phyloP scores from a whole-genome alignment of 495 filamentous ascomycete genomes.

The Neurospora sp. region DNA sequence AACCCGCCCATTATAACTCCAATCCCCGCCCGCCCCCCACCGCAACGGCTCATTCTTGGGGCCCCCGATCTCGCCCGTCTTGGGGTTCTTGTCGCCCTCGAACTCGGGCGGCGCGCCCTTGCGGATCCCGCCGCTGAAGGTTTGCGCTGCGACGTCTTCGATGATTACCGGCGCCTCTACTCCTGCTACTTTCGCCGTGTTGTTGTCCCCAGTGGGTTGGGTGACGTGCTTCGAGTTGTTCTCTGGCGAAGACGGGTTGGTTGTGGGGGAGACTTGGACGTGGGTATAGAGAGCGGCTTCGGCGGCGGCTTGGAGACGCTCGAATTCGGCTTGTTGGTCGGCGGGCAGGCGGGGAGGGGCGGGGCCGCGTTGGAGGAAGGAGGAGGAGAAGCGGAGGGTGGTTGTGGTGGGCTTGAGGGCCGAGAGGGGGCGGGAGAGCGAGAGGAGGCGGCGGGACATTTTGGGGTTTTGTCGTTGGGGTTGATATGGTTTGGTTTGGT shows the following conservation, averaged over 20 bases:
- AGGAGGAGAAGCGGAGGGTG: conserved; percentile 14
- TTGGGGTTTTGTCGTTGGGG: background rate
- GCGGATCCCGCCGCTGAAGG: conserved; percentile 30
- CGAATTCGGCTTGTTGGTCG: conserved; percentile 86
- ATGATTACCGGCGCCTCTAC: no score
- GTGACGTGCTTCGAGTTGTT: background rate
- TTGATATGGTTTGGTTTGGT: background rate
- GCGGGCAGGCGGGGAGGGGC: conserved; percentile 76
- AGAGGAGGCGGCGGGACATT: conserved; percentile 11
- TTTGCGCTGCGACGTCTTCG: conserved; percentile 4
- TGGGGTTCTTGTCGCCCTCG: conserved; percentile 83
- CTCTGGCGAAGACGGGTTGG: no score
- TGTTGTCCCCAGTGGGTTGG: no score
- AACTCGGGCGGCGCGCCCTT: conserved; percentile 80
- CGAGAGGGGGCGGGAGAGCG: conserved; percentile 3
- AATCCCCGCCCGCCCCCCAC: conserved; percentile 76
- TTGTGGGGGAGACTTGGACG: no score
- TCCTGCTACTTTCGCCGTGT: no score
- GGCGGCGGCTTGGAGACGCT: conserved; percentile 60
- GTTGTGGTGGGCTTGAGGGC: no score
- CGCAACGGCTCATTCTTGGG: conserved; percentile 95
- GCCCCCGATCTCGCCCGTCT: conserved; percentile 92
- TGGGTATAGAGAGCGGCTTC: conserved; percentile 27
- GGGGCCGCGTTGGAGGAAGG: conserved; percentile 40
- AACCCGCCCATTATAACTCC: conserved; percentile 91